Conservation (phyloP, 495 filamentous ascomycete species). For the Zalerion maritima region DNA sequence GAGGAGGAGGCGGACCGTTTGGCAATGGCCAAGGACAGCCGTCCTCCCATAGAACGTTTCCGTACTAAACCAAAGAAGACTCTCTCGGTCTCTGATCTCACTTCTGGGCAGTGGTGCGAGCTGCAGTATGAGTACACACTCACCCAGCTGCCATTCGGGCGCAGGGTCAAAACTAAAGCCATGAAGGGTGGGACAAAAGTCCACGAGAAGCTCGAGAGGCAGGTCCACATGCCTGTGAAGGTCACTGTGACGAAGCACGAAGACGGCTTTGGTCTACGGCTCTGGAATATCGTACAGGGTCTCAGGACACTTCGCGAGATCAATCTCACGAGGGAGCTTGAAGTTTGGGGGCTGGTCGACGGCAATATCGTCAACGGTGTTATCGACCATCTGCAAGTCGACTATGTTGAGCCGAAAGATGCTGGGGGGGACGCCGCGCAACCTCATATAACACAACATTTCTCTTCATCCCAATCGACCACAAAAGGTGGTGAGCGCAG, state of each 20-base stretch:
- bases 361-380: slow-evolving; percentile 77
- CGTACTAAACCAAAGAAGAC: slow-evolving; percentile 60
- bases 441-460: too few species aligned
- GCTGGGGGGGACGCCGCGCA: too few species aligned
- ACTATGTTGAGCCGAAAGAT: slow-evolving; percentile 48
- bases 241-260: slow-evolving; percentile 62
- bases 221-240: slow-evolving; percentile 62
- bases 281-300: slow-evolving; percentile 91
- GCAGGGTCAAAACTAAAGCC: slow-evolving; percentile 54
- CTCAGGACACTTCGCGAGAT: slow-evolving; percentile 58
- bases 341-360: slow-evolving; percentile 81
- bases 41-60: slow-evolving; percentile 50
- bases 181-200: slow-evolving; percentile 71
- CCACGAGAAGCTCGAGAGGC: slow-evolving; percentile 71
- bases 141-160: slow-evolving; percentile 49
- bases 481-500: slow-evolving; percentile 7
- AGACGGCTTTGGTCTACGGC: slow-evolving; percentile 63
- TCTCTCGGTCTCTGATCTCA: slow-evolving; percentile 80
- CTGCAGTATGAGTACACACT: slow-evolving; percentile 83
- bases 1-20: neutral
- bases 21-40: slow-evolving; percentile 11
- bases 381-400: slow-evolving; percentile 74
- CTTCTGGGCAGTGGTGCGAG: slow-evolving; percentile 89
- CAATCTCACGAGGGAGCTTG: slow-evolving; percentile 76
- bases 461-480: slow-evolving; percentile 17